These are phyloP conservation scores for Fusarium longipes DNA, from an alignment of 2,329 filamentous ascomycete species.

Conservation along the genomic window DNA sequence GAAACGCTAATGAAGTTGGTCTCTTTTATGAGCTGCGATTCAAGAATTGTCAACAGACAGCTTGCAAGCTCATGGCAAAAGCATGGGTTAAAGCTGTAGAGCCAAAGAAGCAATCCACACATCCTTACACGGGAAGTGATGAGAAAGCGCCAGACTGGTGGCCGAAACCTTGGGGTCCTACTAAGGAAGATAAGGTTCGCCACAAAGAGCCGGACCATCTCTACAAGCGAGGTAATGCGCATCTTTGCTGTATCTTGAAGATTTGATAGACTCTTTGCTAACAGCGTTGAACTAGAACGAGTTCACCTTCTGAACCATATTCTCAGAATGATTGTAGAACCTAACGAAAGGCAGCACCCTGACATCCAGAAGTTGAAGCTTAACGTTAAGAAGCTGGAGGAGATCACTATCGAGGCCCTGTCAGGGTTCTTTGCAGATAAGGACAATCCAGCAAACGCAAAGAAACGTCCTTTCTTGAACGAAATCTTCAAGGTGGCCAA, in stretches of 20 bases:
- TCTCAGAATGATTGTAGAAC: constrained; percentile 66
- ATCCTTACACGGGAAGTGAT: constrained; percentile 76
- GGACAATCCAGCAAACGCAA: constrained; percentile 66
- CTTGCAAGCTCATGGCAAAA: constrained; percentile 78
- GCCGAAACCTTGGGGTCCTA: constrained; percentile 66
- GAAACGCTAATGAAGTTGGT: constrained; percentile 65
- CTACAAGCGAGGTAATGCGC: constrained; percentile 69
- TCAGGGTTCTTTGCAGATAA: constrained; percentile 64
- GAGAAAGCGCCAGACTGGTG: constrained; percentile 74
- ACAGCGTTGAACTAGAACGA: constrained; percentile 59
- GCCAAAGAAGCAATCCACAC: constrained; percentile 80
- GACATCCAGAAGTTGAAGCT: constrained; percentile 65
- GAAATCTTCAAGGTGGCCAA: constrained; percentile 72
- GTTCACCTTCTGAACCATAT: constrained; percentile 70
- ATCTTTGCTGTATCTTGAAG: background rate
- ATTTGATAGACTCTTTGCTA: background rate
- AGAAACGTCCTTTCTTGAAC: constrained; percentile 66
- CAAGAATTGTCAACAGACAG: constrained; percentile 74
- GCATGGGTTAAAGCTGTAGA: constrained; percentile 80
- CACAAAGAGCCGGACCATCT: constrained; percentile 82
- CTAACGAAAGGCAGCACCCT: constrained; percentile 60
- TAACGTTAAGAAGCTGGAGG: constrained; percentile 66
- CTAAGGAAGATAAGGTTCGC: constrained; percentile 65
- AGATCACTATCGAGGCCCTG: constrained; percentile 68
- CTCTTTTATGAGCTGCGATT: constrained; percentile 71